A percentile compares a stretch with the other conserved stretches of the same genome.
Evolutionary conservation across 73 alveolate species (phyloP).

Genomic region (Uronychia setigera): DNA sequence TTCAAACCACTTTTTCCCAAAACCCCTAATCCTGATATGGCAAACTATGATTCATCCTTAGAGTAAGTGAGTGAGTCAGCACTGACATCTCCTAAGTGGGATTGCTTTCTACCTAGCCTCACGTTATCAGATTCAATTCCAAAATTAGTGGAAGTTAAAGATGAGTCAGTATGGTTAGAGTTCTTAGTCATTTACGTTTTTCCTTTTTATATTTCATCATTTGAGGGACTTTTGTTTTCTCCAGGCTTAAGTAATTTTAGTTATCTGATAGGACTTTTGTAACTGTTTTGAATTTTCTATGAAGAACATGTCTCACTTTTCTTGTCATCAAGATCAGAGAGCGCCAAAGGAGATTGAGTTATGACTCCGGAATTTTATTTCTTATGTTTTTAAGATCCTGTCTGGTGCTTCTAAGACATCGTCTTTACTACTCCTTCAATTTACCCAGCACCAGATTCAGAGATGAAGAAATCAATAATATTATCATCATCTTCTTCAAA

Average conservation of each 20-base stretch:
- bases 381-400: neutral
- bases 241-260: neutral
- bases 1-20: neutral
- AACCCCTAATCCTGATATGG: neutral
- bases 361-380: neutral
- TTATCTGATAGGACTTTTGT: neutral
- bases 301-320: neutral
- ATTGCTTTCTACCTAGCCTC: no score
- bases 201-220: no score
- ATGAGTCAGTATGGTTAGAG: no score
- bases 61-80: neutral
- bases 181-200: neutral
- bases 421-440: no score
- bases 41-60: neutral
- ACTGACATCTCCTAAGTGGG: neutral
- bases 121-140: no score
- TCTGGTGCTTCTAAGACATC: no score
- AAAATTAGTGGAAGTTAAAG: no score
- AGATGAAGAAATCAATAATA: neutral
- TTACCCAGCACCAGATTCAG: no score
- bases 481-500: neutral
- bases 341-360: neutral
- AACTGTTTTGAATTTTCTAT: neutral
- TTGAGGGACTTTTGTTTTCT: neutral
- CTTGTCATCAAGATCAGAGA: neutral